Conservation (phyloP, 2,329 filamentous ascomycete genomes). For the Nannizziopsis barbatae region DNA sequence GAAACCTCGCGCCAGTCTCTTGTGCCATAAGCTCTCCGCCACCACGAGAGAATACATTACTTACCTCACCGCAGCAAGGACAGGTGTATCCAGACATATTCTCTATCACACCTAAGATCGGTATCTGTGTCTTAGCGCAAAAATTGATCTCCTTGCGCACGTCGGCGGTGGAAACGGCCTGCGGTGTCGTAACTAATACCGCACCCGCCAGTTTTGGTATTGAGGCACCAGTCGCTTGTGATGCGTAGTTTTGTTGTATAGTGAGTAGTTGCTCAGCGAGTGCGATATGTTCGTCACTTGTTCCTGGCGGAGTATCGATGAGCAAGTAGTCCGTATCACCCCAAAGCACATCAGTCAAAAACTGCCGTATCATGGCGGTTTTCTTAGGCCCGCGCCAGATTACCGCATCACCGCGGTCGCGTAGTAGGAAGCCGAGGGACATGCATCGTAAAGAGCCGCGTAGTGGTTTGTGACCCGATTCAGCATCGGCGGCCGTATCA, state of each 20-base stretch:
- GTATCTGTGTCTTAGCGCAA: constrained; percentile 69
- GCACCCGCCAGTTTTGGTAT: constrained; percentile 65
- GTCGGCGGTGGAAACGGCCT: constrained; percentile 85
- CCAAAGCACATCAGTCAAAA: constrained; percentile 86
- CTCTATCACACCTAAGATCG: constrained; percentile 79
- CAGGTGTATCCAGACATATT: constrained; percentile 62
- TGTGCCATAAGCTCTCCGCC: constrained; percentile 80
- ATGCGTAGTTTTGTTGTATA: constrained; percentile 15
- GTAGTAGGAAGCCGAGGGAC: constrained; percentile 84
- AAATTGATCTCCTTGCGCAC: constrained; percentile 94
- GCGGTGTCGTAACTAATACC: constrained; percentile 90
- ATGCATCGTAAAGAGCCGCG: constrained; percentile 53
- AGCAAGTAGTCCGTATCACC: constrained; percentile 76
- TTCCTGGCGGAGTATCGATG: constrained; percentile 92
- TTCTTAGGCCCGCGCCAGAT: constrained; percentile 98
- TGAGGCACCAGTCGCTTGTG: constrained; percentile 14
- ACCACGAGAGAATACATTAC: constrained; percentile 83
- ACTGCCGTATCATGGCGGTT: constrained; percentile 97
- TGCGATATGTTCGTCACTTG: constrained; percentile 93
- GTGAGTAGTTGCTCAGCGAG: constrained; percentile 72
- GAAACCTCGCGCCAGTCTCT: constrained; percentile 71
- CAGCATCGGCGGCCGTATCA: background rate
- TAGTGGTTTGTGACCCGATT: background rate
- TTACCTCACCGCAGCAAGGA: constrained; percentile 65
- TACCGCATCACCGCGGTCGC: constrained; percentile 73